Evolutionary conservation across 345 rosid species (phyloP), one percentile per base, ranked within the genome.

Genomic region (Eucalyptus curtisii): DNA sequence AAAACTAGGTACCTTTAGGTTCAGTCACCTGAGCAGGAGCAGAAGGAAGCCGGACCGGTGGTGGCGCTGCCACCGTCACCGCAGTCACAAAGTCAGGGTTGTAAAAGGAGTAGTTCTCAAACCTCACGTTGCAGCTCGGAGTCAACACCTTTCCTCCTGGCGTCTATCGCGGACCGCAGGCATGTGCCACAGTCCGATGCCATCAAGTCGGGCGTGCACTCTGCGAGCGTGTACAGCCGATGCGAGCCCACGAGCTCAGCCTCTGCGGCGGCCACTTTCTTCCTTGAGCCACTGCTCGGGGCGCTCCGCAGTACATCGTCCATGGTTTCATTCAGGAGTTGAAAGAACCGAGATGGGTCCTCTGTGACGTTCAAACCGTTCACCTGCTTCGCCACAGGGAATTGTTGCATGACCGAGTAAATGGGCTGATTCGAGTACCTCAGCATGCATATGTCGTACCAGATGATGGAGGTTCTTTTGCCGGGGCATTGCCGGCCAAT

Each of bases 41-140:
- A 59, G 25, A 25, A 27, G 14, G 66, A 57, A 25, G 31, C n/a
- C 7, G 66, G n/a, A 25, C n/a, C 15, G n/a, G 84, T 15, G 85
- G 9, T n/a, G 88, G 86, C 49, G 57, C 42, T 30, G 66, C 86
- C 13, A 64, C 88, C 13, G 30, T 25, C 66, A 5, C 7, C 66
- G 5, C 14, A 25, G 14, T 59, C 66, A 25, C 66, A 7, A 11
- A 16, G 2, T 61, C 19, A 3, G 84, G 20, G 6, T 88, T 66
- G 55, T 88, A 92, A 71, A 92, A 92, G 31, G 55, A 87, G n/a
- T 30, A 64, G 20, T 8, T 20, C 84, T 92, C 93, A 49, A 44
- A 94, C 89, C 92, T 92, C 10, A 94, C 47, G 49, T 86, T 80
- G 49, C 93, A 94, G 82, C 93, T 92, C 1, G 92, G 91, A 6